A percentile compares a stretch with the other conserved stretches of the same genome.
phyloP scores from a whole-genome alignment of 1,139 yeast species.

The Saccharomyces hybrid region DNA sequence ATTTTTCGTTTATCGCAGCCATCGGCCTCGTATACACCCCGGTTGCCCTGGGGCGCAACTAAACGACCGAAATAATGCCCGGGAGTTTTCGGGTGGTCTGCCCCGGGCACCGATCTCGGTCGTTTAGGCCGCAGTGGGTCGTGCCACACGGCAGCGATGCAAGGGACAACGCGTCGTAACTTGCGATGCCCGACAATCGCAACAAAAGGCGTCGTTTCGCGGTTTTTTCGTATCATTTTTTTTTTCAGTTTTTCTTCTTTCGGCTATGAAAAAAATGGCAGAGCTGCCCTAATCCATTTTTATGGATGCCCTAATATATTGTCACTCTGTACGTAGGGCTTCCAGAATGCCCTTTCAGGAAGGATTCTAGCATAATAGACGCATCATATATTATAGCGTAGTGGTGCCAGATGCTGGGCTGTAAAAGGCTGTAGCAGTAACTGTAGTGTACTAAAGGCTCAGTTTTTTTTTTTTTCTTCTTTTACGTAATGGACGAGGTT shows the following conservation, averaged over 20 bases:
- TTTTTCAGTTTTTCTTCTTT: neutral
- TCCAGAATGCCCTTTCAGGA: neutral
- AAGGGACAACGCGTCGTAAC: slow-evolving; percentile 1
- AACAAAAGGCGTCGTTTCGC: neutral
- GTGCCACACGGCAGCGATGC: neutral
- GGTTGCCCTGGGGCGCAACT: neutral
- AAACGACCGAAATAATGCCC: neutral
- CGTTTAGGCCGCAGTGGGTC: neutral
- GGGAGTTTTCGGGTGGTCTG: neutral
- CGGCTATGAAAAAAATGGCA: neutral
- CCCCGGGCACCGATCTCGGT: neutral
- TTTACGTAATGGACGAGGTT: slow-evolving; percentile 23
- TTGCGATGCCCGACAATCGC: neutral
- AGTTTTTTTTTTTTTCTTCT: neutral
- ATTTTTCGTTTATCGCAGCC: neutral
- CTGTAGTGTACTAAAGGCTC: neutral
- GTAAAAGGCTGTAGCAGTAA: neutral
- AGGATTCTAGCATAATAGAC: neutral
- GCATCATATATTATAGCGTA: neutral
- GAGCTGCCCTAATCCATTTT: neutral
- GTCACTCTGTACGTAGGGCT: neutral
- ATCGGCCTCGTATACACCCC: neutral
- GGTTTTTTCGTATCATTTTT: neutral
- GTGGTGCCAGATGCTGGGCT: neutral
- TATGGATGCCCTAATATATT: neutral